Percentiles rank a stretch among this genome's conserved stretches.
These are phyloP conservation scores for Saccharum spontaneum DNA, from an alignment of 176 grass and related monocot species.

Conservation along the genomic window DNA sequence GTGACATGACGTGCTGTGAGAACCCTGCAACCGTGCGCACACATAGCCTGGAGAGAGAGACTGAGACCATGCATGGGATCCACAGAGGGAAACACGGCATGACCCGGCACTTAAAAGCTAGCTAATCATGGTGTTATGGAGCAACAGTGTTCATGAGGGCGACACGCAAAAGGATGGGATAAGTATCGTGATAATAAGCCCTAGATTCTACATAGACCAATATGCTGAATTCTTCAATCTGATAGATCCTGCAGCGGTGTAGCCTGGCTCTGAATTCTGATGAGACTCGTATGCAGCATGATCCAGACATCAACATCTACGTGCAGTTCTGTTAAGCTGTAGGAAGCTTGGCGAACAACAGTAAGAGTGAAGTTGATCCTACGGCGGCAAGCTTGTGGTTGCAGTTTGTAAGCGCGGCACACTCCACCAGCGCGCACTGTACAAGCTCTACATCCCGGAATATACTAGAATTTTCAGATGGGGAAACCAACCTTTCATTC, in stretches of 20 bases:
- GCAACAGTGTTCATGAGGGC: not conserved
- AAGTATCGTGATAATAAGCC: not conserved
- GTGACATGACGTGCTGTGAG: not conserved
- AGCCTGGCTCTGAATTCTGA: not conserved
- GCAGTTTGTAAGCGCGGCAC: not conserved
- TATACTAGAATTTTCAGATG: slow-evolving; percentile 13
- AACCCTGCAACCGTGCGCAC: not conserved
- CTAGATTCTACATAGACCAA: not conserved
- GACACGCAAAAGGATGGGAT: not conserved
- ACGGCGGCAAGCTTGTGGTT: not conserved
- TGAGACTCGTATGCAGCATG: not conserved
- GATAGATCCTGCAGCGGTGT: not conserved
- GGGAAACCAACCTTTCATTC: not conserved
- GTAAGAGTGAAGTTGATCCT: not conserved
- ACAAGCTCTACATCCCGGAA: not conserved
- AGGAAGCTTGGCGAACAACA: not conserved
- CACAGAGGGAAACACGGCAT: not conserved
- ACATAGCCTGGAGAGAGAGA: not conserved
- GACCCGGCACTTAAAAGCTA: not conserved
- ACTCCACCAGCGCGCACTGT: not conserved
- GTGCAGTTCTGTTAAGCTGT: not conserved
- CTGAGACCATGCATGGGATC: not conserved
- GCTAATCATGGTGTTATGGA: slow-evolving; percentile 21
- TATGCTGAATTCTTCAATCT: not conserved
- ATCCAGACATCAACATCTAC: not conserved